These are phyloP conservation scores for Prosopis cineraria DNA, from an alignment of 306 rosid genomes.

Conservation along the genomic window DNA sequence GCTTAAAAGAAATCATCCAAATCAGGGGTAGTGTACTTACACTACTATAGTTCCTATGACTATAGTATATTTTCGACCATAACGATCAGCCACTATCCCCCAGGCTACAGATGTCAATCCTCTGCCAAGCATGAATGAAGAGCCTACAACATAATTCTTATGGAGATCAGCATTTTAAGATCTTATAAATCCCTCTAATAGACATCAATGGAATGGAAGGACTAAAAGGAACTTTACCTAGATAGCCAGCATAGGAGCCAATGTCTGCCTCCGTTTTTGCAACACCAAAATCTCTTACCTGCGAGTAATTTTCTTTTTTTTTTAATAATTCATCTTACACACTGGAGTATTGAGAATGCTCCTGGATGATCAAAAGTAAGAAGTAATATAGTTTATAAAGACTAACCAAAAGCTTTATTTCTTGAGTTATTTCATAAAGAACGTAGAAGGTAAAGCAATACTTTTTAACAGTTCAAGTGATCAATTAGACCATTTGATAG, in stretches of 20 bases:
- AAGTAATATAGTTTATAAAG: constrained; percentile 6
- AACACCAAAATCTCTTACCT: constrained; percentile 78
- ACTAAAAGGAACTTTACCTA: constrained; percentile 51
- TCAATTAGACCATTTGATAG: background rate
- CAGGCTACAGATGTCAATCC: constrained; percentile 65
- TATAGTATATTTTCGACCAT: constrained; percentile 82
- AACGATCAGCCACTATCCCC: constrained; percentile 87
- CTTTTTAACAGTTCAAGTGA: background rate
- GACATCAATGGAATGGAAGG: constrained; percentile 3
- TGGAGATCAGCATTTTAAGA: background rate
- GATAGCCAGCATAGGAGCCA: constrained; percentile 76
- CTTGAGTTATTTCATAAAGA: background rate
- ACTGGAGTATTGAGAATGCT: constrained; percentile 5
- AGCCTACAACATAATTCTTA: constrained; percentile 50
- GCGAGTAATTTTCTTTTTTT: constrained; percentile 30
- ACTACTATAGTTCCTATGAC: constrained; percentile 52
- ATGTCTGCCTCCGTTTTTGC: constrained; percentile 82
- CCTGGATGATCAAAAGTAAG: background rate
- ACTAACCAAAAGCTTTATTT: constrained; percentile 11
- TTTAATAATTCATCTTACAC: background rate
- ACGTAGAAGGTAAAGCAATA: background rate
- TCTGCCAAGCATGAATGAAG: constrained; percentile 86
- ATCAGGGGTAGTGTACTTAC: constrained; percentile 44
- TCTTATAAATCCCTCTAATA: background rate
- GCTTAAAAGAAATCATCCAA: constrained; percentile 1